These are phyloP conservation scores for Closterium sp. DNA, from an alignment of 139 green algal genomes.

Conservation along the genomic window DNA sequence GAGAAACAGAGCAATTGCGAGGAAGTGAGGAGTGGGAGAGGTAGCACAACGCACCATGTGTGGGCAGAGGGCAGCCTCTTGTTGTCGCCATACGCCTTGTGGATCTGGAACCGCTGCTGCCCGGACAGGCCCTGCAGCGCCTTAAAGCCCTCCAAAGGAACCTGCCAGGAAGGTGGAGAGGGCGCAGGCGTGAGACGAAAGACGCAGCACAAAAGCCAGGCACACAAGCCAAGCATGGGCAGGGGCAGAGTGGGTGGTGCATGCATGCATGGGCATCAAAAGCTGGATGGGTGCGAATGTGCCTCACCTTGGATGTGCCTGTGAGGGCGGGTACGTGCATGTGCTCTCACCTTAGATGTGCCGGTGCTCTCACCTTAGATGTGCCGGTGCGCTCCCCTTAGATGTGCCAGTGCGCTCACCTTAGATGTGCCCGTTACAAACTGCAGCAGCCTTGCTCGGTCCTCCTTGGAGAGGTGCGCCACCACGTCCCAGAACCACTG, in stretches of 20 bases:
- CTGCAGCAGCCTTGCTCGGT: slow-evolving; percentile 85
- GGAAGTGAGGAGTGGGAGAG: not conserved
- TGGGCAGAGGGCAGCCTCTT: slow-evolving; percentile 82
- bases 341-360: no score
- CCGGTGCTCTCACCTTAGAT: not conserved
- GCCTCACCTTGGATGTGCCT: no score
- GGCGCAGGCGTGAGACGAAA: not conserved
- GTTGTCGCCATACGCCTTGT: slow-evolving; percentile 60
- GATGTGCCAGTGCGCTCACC: slow-evolving; percentile 50
- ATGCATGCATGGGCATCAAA: not conserved
- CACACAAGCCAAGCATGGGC: not conserved
- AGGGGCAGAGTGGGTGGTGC: not conserved
- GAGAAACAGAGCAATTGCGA: not conserved
- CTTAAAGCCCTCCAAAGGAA: slow-evolving; percentile 93
- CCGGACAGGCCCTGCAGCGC: slow-evolving; percentile 86
- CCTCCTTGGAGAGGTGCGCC: slow-evolving; percentile 77
- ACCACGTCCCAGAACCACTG: slow-evolving; percentile 96
- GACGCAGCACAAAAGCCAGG: not conserved
- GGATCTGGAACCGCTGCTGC: slow-evolving; percentile 91
- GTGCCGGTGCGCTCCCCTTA: slow-evolving; percentile 59
- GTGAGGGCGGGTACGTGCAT: no score
- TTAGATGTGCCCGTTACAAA: slow-evolving; percentile 87
- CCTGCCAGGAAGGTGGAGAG: slow-evolving; percentile 23
- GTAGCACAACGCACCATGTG: slow-evolving; percentile 64
- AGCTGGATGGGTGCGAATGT: no score